These are phyloP conservation scores for Nidularia pulvinata DNA, from an alignment of 768 basidiomycete genomes.

Conservation along the genomic window DNA sequence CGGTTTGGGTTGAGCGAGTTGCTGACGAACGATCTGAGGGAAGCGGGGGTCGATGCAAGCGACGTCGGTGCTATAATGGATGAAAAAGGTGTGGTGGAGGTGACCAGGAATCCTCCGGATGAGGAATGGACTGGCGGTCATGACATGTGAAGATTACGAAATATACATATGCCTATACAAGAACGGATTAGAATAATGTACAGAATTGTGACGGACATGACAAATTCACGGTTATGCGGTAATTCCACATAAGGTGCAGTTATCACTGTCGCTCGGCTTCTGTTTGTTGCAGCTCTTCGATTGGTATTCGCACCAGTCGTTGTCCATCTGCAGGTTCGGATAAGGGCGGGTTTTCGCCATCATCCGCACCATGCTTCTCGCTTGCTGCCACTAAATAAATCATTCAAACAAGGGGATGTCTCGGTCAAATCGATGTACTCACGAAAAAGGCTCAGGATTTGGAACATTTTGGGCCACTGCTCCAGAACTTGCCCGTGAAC, in stretches of 20 bases:
- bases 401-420: not conserved
- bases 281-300: conserved; percentile 57
- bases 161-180: too few relatives aligned
- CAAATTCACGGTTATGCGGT: too few relatives aligned
- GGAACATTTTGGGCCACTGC: conserved; percentile 86
- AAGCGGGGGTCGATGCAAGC: conserved; percentile 38
- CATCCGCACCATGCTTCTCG: conserved; percentile 27
- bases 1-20: conserved; percentile 36
- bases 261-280: conserved; percentile 7
- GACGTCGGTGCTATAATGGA: conserved; percentile 45
- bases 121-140: conserved; percentile 39
- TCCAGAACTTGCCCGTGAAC: conserved; percentile 78
- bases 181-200: too few relatives aligned
- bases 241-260: not conserved
- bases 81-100: conserved; percentile 39
- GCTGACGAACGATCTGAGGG: conserved; percentile 31
- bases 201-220: too few relatives aligned
- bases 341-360: conserved; percentile 7
- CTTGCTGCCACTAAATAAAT: conserved; percentile 46
- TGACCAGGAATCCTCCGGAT: conserved; percentile 43
- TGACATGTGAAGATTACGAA: conserved; percentile 29
- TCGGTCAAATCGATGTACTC: conserved; percentile 22
- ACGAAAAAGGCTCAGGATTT: conserved; percentile 72
- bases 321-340: conserved; percentile 37
- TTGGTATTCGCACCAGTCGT: conserved; percentile 71